A percentile compares a stretch with the other conserved stretches of the same genome.
Conservation (phyloP, 2,329 filamentous ascomycete species). For the Colletotrichum chlorophyti region DNA sequence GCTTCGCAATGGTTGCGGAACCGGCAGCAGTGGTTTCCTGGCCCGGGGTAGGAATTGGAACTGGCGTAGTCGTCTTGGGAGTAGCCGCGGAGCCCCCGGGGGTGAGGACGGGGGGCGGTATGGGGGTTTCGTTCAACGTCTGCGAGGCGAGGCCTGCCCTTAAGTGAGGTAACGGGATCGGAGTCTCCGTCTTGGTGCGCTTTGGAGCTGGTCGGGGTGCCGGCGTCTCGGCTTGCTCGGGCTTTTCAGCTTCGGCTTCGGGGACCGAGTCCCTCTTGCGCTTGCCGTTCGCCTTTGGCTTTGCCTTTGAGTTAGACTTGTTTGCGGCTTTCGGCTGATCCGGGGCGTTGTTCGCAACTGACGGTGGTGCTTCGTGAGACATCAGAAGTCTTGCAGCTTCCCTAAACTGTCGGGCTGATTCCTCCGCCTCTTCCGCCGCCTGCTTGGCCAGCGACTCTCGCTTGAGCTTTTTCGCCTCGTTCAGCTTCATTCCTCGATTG, state of each 20-base stretch:
- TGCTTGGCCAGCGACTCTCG: conserved; percentile 68
- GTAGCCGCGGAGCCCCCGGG: conserved; percentile 31
- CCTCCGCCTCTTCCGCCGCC: conserved; percentile 68
- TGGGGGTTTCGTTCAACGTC: conserved; percentile 23
- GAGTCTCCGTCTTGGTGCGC: conserved; percentile 64
- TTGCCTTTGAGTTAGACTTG: conserved; percentile 38
- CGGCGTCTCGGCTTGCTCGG: conserved; percentile 35
- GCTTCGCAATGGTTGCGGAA: conserved; percentile 4
- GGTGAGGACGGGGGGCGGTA: conserved; percentile 40
- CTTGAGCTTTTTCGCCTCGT: conserved; percentile 79
- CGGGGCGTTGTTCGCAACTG: conserved; percentile 33
- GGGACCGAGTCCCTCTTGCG: conserved; percentile 51
- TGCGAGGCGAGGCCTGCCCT: conserved; percentile 35
- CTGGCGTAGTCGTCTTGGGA: conserved; percentile 40
- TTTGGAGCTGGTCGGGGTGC: conserved; percentile 50
- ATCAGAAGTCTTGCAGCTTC: conserved; percentile 55
- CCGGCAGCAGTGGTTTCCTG: conserved; percentile 17
- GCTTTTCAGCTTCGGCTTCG: conserved; percentile 37
- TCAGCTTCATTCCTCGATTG: conserved; percentile 79
- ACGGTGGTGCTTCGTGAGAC: conserved; percentile 36
- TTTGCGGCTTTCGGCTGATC: conserved; percentile 39
- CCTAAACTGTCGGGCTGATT: conserved; percentile 60
- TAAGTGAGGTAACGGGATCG: conserved; percentile 55
- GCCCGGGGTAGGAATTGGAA: conserved; percentile 34
- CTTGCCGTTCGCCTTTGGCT: conserved; percentile 42